phyloP scores from a whole-genome alignment of 1,284 basidiomycete species.

The Boletus sp. region DNA sequence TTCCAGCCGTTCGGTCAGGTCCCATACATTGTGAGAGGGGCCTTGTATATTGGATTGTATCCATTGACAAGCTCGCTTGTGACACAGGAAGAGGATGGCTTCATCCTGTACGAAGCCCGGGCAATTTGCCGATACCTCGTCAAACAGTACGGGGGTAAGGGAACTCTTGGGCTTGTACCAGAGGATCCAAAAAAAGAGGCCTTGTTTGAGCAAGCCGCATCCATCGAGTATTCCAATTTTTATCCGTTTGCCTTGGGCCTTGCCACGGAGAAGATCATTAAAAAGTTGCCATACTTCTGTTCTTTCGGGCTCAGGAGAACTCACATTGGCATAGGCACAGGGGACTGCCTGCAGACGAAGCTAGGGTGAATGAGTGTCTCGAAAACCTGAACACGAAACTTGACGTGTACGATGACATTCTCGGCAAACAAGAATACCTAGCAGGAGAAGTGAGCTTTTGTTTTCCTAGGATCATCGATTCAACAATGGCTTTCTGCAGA shows the following conservation, averaged over 20 bases:
- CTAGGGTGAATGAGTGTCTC: conserved; percentile 35
- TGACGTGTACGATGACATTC: conserved; percentile 36
- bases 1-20: conserved; percentile 57
- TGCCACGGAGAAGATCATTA: conserved; percentile 48
- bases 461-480: not conserved
- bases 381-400: conserved; percentile 34
- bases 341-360: conserved; percentile 33
- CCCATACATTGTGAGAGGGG: conserved; percentile 46
- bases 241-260: conserved; percentile 42
- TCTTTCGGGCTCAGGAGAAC: not conserved
- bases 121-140: conserved; percentile 55
- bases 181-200: conserved; percentile 41
- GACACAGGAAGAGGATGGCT: conserved; percentile 45
- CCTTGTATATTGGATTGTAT: not conserved
- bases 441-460: conserved; percentile 34
- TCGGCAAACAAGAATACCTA: conserved; percentile 35
- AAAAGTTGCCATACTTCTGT: conserved; percentile 33
- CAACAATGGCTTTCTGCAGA: conserved; percentile 31
- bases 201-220: conserved; percentile 54
- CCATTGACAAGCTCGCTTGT: not conserved
- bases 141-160: conserved; percentile 45
- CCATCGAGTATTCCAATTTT: conserved; percentile 34
- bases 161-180: conserved; percentile 38
- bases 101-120: conserved; percentile 51
- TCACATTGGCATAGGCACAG: conserved; percentile 21